phyloP scores from a whole-genome alignment of 768 basidiomycete species.

The Termitomyces sp. region DNA sequence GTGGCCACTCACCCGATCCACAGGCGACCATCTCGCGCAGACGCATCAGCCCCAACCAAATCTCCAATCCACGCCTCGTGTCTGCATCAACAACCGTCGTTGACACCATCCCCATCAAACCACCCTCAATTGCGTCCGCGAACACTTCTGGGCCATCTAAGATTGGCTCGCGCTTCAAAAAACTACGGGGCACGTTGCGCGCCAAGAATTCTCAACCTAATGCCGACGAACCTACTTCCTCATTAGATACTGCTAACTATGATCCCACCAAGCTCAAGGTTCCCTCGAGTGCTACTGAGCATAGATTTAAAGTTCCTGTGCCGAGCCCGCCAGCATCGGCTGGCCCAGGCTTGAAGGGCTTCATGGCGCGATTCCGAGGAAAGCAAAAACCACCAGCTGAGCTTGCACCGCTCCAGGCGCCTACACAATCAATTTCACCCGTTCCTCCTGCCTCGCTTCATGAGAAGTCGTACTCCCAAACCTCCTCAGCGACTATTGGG shows the following conservation, averaged over 20 bases:
- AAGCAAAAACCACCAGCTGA: constrained; percentile 42
- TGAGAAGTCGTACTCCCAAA: constrained; percentile 29
- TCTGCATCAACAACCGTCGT: constrained; percentile 70
- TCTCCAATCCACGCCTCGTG: constrained; percentile 62
- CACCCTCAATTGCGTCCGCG: constrained; percentile 45
- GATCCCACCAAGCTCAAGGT: constrained; percentile 37
- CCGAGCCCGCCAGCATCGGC: constrained; percentile 69
- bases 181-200: constrained; percentile 65
- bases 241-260: constrained; percentile 38
- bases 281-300: constrained; percentile 48
- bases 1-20: constrained; percentile 33
- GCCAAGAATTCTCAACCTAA: constrained; percentile 40
- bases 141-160: constrained; percentile 47
- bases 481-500: constrained; percentile 13
- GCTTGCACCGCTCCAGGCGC: constrained; percentile 26
- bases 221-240: constrained; percentile 48
- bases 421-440: constrained; percentile 26
- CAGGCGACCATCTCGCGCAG: constrained; percentile 45
- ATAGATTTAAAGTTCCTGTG: constrained; percentile 51
- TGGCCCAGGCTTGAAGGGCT: constrained; percentile 71
- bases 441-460: constrained; percentile 29
- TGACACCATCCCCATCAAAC: constrained; percentile 50
- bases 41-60: constrained; percentile 59
- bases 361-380: constrained; percentile 75
- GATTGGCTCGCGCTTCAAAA: constrained; percentile 72